Evolutionary conservation across 495 filamentous ascomycete species (phyloP).

Genomic region (Apiosordaria backusii): DNA sequence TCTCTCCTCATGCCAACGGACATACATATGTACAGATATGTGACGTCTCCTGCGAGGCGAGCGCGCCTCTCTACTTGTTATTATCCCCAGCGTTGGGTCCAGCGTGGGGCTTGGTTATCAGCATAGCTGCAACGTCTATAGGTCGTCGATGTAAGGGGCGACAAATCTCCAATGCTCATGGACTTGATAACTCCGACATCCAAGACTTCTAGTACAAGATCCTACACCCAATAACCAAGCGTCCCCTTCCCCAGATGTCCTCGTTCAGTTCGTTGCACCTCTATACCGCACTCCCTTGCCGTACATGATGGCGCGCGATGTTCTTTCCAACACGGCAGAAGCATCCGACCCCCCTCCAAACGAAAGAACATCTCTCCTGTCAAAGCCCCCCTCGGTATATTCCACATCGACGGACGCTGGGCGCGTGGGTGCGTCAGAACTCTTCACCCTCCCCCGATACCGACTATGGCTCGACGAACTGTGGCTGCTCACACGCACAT

Average conservation of each 20-base stretch:
- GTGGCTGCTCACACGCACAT: conserved; percentile 61
- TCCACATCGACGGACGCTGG: not conserved
- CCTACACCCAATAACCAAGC: not conserved
- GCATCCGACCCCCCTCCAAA: not conserved
- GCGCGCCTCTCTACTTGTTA: not conserved
- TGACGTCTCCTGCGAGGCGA: not conserved
- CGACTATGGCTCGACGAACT: conserved; percentile 57
- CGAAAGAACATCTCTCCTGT: conserved; percentile 2
- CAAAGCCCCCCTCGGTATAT: not conserved
- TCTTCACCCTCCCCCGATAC: not conserved
- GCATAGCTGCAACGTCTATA: too few relatives aligned
- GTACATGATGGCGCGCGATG: not conserved
- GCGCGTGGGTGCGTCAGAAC: not conserved
- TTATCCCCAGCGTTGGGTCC: not conserved
- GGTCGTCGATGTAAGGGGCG: too few relatives aligned
- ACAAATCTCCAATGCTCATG: too few relatives aligned
- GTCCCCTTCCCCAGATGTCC: not conserved
- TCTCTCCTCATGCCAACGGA: not conserved
- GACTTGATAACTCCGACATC: not conserved
- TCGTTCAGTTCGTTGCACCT: not conserved
- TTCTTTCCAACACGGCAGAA: not conserved
- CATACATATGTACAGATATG: not conserved
- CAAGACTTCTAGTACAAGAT: not conserved
- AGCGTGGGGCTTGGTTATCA: not conserved
- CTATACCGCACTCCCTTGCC: not conserved